A percentile compares a stretch with the other conserved stretches of the same genome.
Evolutionary conservation across 1,284 basidiomycete genomes (phyloP).

Genomic region (Gomphus bonarii): DNA sequence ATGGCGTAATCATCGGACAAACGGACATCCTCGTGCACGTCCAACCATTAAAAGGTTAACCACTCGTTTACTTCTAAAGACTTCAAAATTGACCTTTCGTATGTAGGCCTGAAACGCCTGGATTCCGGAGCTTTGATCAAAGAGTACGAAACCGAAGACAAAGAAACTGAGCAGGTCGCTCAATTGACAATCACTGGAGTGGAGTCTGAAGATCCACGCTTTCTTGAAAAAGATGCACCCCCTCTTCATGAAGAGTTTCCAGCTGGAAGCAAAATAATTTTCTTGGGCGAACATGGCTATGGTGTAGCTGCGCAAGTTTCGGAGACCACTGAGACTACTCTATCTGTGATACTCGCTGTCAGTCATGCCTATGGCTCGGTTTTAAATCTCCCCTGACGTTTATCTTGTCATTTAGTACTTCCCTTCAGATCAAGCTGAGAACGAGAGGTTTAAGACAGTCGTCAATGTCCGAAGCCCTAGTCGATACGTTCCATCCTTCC

Average conservation of each 20-base stretch:
- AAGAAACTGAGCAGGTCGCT: slow-evolving; percentile 78
- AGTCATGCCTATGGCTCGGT: slow-evolving; percentile 20
- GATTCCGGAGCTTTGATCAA: slow-evolving; percentile 90
- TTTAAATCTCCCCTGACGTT: slow-evolving; percentile 9
- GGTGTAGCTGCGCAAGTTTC: slow-evolving; percentile 91
- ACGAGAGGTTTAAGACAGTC: slow-evolving; percentile 62
- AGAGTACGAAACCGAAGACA: slow-evolving; percentile 79
- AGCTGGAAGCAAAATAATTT: slow-evolving; percentile 85
- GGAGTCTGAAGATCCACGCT: slow-evolving; percentile 81
- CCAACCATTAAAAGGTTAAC: slow-evolving; percentile 74
- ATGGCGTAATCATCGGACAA: slow-evolving; percentile 77
- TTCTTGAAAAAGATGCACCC: slow-evolving; percentile 72
- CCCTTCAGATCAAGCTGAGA: slow-evolving; percentile 70
- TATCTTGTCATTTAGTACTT: slow-evolving; percentile 54
- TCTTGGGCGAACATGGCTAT: slow-evolving; percentile 88
- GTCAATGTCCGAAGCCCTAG: slow-evolving; percentile 46
- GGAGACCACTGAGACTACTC: slow-evolving; percentile 50
- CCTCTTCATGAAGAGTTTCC: slow-evolving; percentile 87
- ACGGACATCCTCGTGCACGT: slow-evolving; percentile 80
- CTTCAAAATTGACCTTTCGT: neutral
- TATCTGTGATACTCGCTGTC: slow-evolving; percentile 78
- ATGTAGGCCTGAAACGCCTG: slow-evolving; percentile 72
- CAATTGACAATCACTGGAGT: slow-evolving; percentile 78
- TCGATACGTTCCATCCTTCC: slow-evolving; percentile 70
- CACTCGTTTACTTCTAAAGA: neutral